Conservation (phyloP, 2,329 filamentous ascomycete species). For the Cercospora zeae-maydis region DNA sequence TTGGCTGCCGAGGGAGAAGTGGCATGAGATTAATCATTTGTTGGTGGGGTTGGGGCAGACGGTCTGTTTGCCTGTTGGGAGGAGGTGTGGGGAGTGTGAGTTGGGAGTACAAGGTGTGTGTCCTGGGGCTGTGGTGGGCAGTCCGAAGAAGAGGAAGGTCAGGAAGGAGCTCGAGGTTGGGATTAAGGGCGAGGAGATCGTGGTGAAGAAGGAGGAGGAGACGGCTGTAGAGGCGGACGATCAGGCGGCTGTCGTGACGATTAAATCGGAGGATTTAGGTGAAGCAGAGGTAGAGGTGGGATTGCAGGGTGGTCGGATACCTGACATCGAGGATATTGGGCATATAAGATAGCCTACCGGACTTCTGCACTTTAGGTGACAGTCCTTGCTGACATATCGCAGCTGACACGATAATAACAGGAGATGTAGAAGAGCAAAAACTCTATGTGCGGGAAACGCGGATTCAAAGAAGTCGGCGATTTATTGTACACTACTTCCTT, state of each 20-base stretch:
- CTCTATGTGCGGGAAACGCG: no score
- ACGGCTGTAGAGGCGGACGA: constrained; percentile 32
- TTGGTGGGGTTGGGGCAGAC: constrained; percentile 86
- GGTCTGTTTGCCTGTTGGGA: constrained; percentile 74
- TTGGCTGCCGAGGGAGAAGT: constrained; percentile 80
- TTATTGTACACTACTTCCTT: no score
- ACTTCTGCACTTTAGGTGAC: neutral
- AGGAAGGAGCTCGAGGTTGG: constrained; percentile 35
- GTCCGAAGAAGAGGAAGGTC: constrained; percentile 51
- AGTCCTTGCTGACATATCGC: no score
- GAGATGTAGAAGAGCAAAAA: no score
- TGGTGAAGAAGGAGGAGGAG: constrained; percentile 23
- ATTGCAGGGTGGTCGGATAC: neutral
- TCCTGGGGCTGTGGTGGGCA: constrained; percentile 45
- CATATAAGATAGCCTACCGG: neutral
- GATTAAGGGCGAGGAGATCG: constrained; percentile 29
- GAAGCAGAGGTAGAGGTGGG: constrained; percentile 21
- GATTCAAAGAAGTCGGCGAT: no score
- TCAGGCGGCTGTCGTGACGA: constrained; percentile 28
- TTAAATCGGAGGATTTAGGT: constrained; percentile 29
- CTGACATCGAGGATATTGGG: constrained; percentile 25
- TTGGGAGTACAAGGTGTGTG: constrained; percentile 74
- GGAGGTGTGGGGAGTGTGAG: constrained; percentile 81
- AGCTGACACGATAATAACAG: no score
- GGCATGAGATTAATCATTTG: constrained; percentile 89